phyloP scores from a whole-genome alignment of 2,329 filamentous ascomycete species.

The Neonectria magnoliae region DNA sequence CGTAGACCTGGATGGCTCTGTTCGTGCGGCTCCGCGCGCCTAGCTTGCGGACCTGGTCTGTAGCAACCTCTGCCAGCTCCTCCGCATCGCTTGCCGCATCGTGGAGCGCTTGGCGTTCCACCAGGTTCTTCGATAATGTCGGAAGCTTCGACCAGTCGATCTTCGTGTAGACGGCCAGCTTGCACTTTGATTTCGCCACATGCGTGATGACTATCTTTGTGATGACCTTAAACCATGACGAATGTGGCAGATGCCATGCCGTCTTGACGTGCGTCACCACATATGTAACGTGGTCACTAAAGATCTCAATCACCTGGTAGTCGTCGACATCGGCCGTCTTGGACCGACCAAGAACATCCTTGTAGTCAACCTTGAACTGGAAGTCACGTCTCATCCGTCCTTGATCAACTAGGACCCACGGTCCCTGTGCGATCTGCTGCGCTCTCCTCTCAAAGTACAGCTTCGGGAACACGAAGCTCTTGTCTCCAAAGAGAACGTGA shows the following conservation, averaged over 20 bases:
- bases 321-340: conserved; percentile 75
- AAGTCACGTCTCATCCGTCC: conserved; percentile 82
- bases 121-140: conserved; percentile 66
- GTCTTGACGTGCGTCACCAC: conserved; percentile 71
- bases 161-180: conserved; percentile 86
- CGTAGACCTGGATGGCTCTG: conserved; percentile 82
- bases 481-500: conserved; percentile 96
- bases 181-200: conserved; percentile 89
- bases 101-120: conserved; percentile 77
- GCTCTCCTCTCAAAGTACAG: conserved; percentile 86
- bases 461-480: conserved; percentile 92
- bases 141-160: conserved; percentile 85
- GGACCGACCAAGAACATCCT: conserved; percentile 71
- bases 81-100: conserved; percentile 79
- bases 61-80: conserved; percentile 78
- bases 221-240: conserved; percentile 80
- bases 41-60: conserved; percentile 79
- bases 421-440: conserved; percentile 83
- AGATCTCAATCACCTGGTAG: conserved; percentile 85
- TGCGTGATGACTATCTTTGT: conserved; percentile 96
- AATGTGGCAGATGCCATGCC: conserved; percentile 87
- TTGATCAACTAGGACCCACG: conserved; percentile 79
- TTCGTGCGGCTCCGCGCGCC: conserved; percentile 79
- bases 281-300: conserved; percentile 78
- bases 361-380: conserved; percentile 77